A percentile compares a stretch with the other conserved stretches of the same genome.
Conservation (phyloP, 2,329 filamentous ascomycete species). For the Ploettnerulaceae sp. region DNA sequence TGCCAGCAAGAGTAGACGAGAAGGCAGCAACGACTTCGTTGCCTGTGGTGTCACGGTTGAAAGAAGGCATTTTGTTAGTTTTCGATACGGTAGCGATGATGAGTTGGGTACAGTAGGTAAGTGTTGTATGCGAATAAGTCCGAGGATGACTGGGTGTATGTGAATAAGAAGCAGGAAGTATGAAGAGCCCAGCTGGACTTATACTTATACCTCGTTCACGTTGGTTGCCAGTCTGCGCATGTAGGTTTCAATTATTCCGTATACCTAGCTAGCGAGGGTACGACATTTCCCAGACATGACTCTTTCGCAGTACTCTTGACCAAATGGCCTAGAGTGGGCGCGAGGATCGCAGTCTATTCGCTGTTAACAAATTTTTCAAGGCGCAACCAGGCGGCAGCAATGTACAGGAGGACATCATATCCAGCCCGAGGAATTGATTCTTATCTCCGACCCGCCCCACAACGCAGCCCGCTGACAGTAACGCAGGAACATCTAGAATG, state of each 20-base stretch:
- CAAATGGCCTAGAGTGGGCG: too few species aligned
- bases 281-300: not conserved
- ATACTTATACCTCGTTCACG: not conserved
- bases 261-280: too few species aligned
- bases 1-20: constrained; percentile 31
- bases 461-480: too few species aligned
- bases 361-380: too few species aligned
- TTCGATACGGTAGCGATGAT: not conserved
- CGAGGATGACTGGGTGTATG: not conserved
- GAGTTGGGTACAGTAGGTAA: too few species aligned
- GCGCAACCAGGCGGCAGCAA: too few species aligned
- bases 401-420: too few species aligned
- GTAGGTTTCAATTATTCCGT: not conserved
- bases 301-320: too few species aligned
- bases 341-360: too few species aligned
- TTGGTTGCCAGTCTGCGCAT: not conserved
- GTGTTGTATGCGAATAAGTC: not conserved
- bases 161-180: not conserved
- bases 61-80: constrained; percentile 14
- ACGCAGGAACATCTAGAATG: too few species aligned
- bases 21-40: constrained; percentile 18
- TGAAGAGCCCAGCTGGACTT: not conserved
- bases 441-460: too few species aligned
- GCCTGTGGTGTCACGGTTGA: constrained; percentile 15
- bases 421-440: too few species aligned